Base-by-base conservation (phyloP, 2,329 filamentous ascomycete genomes). In the Sporothrix protearum region DNA sequence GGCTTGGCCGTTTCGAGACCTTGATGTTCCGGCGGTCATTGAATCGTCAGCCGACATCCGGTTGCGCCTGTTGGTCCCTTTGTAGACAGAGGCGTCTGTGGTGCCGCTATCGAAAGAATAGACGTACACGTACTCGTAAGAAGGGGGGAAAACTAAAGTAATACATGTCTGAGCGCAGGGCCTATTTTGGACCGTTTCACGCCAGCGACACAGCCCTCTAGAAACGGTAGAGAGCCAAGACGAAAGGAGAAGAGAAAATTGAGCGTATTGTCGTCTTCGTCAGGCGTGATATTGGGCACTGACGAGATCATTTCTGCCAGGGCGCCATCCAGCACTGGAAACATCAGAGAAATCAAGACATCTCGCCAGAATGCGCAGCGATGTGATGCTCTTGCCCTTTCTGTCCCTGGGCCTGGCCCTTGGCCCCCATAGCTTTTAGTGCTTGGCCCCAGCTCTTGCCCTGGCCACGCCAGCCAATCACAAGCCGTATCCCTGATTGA, bases 401-500 rank as follows among this genome's bases (percentile, higher is more conserved):
- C 49, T 53, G 45, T 12, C 12, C 9, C 10, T 28, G 49, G n/a
- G n/a, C n/a, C 49, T 45, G n/a, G n/a, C n/a, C 39, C 42, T 4
- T 47, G 42, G 55, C 55, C 28, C 28, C 55, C 55, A 39, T 30
- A 30, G 25, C 30, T 47, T 25, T 64, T 66, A 47, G 61, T 71
- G 70, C 61, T 10, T 47, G 59, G 49, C 63, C 45, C 64, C 39
- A 57, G 42, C 66, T 57, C 28, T 49, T 71, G 64, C 33, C 28
- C 28, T 68, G 45, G 33, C 64, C 16, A 19, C 28, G 64, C 45
- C 39, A 64, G 61, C 74, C 74, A 75, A 75, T 73, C 74, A 75
- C 19, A 71, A 30, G 4, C 12, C 53, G 25, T 51, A 75, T 75
- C 75, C 75, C 73, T 74, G 71, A 73, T 49, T 72, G 69, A 74